Evolutionary conservation across 352 stramenopile genomes (phyloP), one percentile per base, ranked within the genome.

Genomic region (Pythium pyrilobum): DNA sequence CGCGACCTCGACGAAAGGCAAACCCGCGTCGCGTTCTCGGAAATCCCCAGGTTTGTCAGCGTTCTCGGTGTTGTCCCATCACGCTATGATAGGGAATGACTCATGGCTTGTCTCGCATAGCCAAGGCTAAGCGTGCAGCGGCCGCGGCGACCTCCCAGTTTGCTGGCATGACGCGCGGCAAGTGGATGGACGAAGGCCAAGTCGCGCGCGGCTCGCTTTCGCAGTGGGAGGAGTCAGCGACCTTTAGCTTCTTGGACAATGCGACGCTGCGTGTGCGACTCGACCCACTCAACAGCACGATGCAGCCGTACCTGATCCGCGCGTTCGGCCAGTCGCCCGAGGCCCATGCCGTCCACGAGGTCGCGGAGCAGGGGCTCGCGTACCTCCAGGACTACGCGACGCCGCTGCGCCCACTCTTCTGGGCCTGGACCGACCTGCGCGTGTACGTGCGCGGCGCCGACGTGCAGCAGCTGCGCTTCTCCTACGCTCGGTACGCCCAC

Each of bases 241-340:
- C 75, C 23, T 90, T 87, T 48, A 88, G 83, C 49, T 94, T 94
- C 53, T 77, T 70, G 21, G 74, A 86, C 28, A 90, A 90, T 43
- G 66, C 83, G 15, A 85, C 81, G 50, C 71, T 94, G 23, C 75
- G 72, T 21, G 69, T 90, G 24, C 79, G 80, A 3, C 56, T 92
- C 48, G 83, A 94, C 41, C 59, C 77, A 10, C 61, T 91, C 37
- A 81, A 88, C 62, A 94, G 83, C 57, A 66, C 73, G 6, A 41
- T 84, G 47, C 83, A 94, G 38, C 81, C 81, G 43, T 72, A 75
- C 27, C 39, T 86, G 42, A 77, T 94, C 45, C 81, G 81, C 41
- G 57, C 64, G 42, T 69, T 93, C 27, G 72, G 74, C 7, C 77
- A 91, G 51, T 85, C 72, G 28, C 55, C 67, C 11, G 78, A 93